Conservation (phyloP, 2,329 filamentous ascomycete genomes). For the Sclerotinia borealis region DNA sequence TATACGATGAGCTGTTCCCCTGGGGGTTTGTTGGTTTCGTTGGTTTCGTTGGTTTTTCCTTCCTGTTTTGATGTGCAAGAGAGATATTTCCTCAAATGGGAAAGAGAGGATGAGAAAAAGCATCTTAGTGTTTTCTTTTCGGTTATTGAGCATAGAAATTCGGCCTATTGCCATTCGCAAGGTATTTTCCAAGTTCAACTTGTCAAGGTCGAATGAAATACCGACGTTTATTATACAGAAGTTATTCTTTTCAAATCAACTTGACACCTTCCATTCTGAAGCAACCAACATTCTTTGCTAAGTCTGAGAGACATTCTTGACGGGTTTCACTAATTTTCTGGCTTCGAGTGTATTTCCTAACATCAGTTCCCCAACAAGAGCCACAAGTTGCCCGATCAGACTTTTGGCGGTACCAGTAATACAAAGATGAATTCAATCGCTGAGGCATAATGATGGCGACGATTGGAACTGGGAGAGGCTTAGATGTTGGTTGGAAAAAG, state of each 20-base stretch:
- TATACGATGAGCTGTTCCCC: neutral
- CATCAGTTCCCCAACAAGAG: too few relatives aligned
- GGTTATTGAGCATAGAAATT: neutral
- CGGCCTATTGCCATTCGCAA: neutral
- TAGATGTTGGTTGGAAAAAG: too few relatives aligned
- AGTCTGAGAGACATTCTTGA: neutral
- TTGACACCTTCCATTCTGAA: neutral
- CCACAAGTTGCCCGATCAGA: too few relatives aligned
- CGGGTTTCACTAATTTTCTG: neutral
- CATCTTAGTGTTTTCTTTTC: fast-evolving
- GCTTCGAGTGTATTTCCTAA: neutral
- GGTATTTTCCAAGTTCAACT: neutral
- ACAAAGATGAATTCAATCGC: too few relatives aligned
- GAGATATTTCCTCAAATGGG: neutral
- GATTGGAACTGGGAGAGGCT: too few relatives aligned
- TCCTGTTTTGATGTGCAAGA: neutral
- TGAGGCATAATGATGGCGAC: too few relatives aligned
- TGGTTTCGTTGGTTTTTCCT: neutral
- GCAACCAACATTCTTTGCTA: neutral
- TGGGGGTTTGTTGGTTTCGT: neutral
- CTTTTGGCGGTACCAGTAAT: too few relatives aligned
- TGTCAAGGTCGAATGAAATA: too few relatives aligned
- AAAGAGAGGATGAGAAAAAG: neutral
- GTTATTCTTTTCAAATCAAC: neutral
- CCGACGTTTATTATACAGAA: neutral